Evolutionary conservation across 345 rosid genomes (phyloP).

Genomic region (Luvunga scandens): DNA sequence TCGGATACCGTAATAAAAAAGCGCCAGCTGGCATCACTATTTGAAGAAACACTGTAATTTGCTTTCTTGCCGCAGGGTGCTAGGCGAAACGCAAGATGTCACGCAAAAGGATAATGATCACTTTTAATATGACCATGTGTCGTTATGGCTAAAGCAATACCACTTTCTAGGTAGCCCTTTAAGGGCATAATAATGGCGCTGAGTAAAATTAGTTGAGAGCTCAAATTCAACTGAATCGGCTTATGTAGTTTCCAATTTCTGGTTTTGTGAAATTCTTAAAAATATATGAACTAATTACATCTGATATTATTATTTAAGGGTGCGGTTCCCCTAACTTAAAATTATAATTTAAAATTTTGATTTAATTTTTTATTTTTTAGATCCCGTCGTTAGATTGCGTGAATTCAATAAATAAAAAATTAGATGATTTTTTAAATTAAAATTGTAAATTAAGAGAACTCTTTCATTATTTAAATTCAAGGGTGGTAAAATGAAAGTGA

Average conservation of each 20-base stretch:
- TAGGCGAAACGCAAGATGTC: background rate
- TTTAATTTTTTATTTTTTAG: too few relatives aligned
- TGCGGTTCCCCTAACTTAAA: too few relatives aligned
- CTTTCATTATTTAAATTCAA: too few relatives aligned
- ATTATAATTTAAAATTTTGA: too few relatives aligned
- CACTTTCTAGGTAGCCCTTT: background rate
- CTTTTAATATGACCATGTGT: background rate
- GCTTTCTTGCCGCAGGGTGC: background rate
- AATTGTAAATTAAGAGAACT: too few relatives aligned
- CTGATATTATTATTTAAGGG: too few relatives aligned
- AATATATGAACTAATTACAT: too few relatives aligned
- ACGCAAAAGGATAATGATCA: background rate
- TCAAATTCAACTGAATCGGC: background rate
- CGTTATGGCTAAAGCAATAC: background rate
- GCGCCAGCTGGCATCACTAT: background rate
- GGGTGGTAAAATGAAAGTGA: too few relatives aligned
- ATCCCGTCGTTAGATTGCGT: too few relatives aligned
- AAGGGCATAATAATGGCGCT: background rate
- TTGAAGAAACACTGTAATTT: background rate
- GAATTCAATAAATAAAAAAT: too few relatives aligned
- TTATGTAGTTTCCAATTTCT: background rate
- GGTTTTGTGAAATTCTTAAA: background rate
- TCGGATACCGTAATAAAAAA: background rate
- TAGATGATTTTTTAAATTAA: too few relatives aligned
- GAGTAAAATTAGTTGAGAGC: background rate